Percentiles rank a stretch among this genome's conserved stretches.
phyloP scores from a whole-genome alignment of 495 filamentous ascomycete species.

The Daldinia concentrica region DNA sequence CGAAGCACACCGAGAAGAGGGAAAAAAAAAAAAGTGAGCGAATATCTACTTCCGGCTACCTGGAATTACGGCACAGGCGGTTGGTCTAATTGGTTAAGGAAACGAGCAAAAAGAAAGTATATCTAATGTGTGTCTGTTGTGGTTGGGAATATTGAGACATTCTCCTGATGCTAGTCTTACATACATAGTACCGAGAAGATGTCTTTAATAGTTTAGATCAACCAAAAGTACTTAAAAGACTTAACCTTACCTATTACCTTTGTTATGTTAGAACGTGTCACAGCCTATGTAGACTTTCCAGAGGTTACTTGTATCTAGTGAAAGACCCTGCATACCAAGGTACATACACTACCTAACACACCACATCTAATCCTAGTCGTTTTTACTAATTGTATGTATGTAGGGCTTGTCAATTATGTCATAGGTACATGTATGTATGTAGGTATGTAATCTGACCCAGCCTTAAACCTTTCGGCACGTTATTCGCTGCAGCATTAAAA shows the following conservation, averaged over 20 bases:
- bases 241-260: background rate
- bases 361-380: too few relatives aligned
- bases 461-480: background rate
- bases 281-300: background rate
- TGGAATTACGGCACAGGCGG: background rate
- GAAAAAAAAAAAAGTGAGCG: background rate
- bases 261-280: background rate
- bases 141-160: background rate
- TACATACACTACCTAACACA: too few relatives aligned
- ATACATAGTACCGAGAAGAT: background rate
- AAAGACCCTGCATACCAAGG: too few relatives aligned
- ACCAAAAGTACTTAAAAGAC: background rate
- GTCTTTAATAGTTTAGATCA: background rate
- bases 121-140: background rate
- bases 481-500: constrained; percentile 8
- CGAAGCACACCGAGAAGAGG: background rate
- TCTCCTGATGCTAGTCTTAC: background rate
- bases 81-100: background rate
- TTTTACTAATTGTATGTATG: too few relatives aligned
- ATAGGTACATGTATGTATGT: background rate
- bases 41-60: background rate
- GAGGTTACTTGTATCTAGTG: background rate
- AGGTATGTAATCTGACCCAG: background rate
- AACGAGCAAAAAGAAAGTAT: background rate
- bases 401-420: background rate